These are phyloP conservation scores for Skeletonema costatum DNA, from an alignment of 108 stramenopile species.

Conservation along the genomic window DNA sequence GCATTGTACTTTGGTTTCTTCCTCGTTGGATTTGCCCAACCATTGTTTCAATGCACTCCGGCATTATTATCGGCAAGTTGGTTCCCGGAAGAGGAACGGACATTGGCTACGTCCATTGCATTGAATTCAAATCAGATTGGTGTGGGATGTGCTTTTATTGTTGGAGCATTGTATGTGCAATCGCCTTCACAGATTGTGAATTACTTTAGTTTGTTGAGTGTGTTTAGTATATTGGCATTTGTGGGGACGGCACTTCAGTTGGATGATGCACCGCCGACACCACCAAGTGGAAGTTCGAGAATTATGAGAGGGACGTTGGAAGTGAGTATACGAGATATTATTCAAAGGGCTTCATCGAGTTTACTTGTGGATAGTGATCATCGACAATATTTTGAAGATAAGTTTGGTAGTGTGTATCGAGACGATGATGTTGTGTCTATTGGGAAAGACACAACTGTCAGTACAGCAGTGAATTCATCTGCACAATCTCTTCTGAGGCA, in stretches of 20 bases:
- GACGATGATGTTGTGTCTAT: not conserved
- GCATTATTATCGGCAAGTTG: constrained; percentile 80
- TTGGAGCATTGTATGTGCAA: constrained; percentile 74
- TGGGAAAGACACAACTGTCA: not conserved
- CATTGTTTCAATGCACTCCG: constrained; percentile 89
- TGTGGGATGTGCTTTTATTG: constrained; percentile 82
- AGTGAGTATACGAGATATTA: constrained; percentile 34
- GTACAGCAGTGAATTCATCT: constrained; percentile 14
- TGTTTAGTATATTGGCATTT: constrained; percentile 66
- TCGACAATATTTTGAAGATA: not conserved
- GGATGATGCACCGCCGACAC: constrained; percentile 89
- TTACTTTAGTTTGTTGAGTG: constrained; percentile 77
- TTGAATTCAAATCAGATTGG: constrained; percentile 88
- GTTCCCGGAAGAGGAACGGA: constrained; percentile 86
- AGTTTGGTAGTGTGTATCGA: not conserved
- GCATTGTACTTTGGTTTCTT: constrained; percentile 81
- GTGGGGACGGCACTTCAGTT: constrained; percentile 76
- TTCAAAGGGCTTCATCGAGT: constrained; percentile 41
- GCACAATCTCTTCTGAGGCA: constrained; percentile 24
- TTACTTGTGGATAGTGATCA: constrained; percentile 15
- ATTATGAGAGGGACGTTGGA: constrained; percentile 48
- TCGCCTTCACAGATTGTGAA: constrained; percentile 56
- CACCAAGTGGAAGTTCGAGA: constrained; percentile 77
- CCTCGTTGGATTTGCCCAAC: constrained; percentile 81
- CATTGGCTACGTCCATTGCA: constrained; percentile 86